phyloP scores from a whole-genome alignment of 345 rosid genomes.

The Firmiana major region DNA sequence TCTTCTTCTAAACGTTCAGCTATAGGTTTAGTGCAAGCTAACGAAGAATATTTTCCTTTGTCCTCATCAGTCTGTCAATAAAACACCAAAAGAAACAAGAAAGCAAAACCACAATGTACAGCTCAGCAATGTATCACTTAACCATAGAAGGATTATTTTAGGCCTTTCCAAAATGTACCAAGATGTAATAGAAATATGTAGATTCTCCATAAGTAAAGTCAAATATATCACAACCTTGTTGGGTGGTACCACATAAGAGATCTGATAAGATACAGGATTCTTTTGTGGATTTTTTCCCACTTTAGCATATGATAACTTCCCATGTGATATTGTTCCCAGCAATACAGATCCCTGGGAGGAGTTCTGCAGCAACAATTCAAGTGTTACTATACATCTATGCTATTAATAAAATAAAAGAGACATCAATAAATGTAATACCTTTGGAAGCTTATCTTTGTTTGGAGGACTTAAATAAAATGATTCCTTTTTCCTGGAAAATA shows the following conservation, averaged over 20 bases:
- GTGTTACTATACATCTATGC: slow-evolving; percentile 1
- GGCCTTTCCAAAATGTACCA: neutral
- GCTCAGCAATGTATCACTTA: slow-evolving; percentile 12
- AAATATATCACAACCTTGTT: slow-evolving; percentile 53
- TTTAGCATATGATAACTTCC: slow-evolving; percentile 54
- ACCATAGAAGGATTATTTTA: neutral
- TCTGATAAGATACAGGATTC: slow-evolving; percentile 62
- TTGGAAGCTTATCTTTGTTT: slow-evolving; percentile 74
- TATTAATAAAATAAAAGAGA: neutral
- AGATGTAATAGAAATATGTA: neutral
- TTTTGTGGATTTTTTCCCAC: slow-evolving; percentile 50
- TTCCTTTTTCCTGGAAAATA: slow-evolving; percentile 64
- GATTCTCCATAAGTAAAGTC: neutral
- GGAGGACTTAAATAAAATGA: slow-evolving; percentile 87
- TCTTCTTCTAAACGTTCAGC: slow-evolving; percentile 78
- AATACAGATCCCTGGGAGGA: slow-evolving; percentile 78
- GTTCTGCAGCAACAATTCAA: slow-evolving; percentile 47
- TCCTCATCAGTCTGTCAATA: slow-evolving; percentile 65
- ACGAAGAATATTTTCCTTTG: slow-evolving; percentile 53
- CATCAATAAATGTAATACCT: slow-evolving; percentile 34
- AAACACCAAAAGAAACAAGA: slow-evolving; percentile 5
- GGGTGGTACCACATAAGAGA: slow-evolving; percentile 81
- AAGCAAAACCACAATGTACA: neutral
- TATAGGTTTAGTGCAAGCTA: slow-evolving; percentile 51
- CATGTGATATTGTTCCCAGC: slow-evolving; percentile 75